phyloP scores from a whole-genome alignment of 1,284 basidiomycete species.

The Pseudozyma flocculosa region DNA sequence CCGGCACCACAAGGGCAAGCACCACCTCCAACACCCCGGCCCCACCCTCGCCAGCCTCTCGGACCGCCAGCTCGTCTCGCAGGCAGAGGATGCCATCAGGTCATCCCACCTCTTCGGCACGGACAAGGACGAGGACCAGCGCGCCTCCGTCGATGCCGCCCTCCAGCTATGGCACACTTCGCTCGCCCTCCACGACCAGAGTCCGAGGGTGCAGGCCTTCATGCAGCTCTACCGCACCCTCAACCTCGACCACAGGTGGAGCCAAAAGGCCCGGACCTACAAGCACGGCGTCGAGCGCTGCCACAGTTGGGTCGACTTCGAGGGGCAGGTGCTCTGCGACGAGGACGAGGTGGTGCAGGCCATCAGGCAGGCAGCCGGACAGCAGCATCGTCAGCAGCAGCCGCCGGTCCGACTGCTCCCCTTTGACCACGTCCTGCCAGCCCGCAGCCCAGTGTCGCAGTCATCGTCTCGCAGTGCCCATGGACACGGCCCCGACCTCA shows the following conservation, averaged over 20 bases:
- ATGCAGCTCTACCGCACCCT: slow-evolving; percentile 42
- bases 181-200: slow-evolving; percentile 40
- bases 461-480: neutral
- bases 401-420: slow-evolving; percentile 62
- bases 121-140: neutral
- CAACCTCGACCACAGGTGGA: slow-evolving; percentile 11
- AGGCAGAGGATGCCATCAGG: slow-evolving; percentile 10
- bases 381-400: neutral
- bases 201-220: slow-evolving; percentile 45
- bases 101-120: slow-evolving; percentile 6
- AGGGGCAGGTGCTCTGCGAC: slow-evolving; percentile 35
- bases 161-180: slow-evolving; percentile 39
- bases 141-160: neutral
- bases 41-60: slow-evolving; percentile 6
- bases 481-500: no score
- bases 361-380: neutral
- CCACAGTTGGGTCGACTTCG: slow-evolving; percentile 38
- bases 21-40: no score
- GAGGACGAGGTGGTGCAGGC: slow-evolving; percentile 20
- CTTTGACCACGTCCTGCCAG: slow-evolving; percentile 32
- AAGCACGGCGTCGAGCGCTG: slow-evolving; percentile 11
- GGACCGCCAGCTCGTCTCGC: slow-evolving; percentile 10
- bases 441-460: no score
- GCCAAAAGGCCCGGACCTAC: slow-evolving; percentile 63
- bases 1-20: no score